A percentile compares a stretch with the other conserved stretches of the same genome.
These are phyloP conservation scores for Dicorynia guianensis DNA, from an alignment of 306 rosid species.

Conservation along the genomic window DNA sequence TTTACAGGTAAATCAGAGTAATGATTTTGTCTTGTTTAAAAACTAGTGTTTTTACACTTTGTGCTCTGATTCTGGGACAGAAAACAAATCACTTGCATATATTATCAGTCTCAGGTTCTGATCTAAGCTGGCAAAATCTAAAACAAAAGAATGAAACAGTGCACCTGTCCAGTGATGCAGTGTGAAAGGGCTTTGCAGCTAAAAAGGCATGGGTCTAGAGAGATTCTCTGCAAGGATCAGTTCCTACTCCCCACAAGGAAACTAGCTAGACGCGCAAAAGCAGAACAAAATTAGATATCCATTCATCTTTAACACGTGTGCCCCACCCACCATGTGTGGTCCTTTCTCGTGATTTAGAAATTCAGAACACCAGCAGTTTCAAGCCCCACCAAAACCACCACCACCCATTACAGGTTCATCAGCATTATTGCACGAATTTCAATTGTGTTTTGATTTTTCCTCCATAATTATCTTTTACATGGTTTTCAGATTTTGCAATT, in stretches of 20 bases:
- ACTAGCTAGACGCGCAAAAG: constrained; percentile 47
- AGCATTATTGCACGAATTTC: constrained; percentile 35
- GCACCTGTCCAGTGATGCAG: background rate
- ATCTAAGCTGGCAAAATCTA: background rate
- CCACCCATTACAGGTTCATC: constrained; percentile 44
- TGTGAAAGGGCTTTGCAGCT: constrained; percentile 51
- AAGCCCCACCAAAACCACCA: constrained; percentile 42
- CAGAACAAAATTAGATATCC: constrained; percentile 22
- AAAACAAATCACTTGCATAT: no score
- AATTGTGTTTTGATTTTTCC: constrained; percentile 31
- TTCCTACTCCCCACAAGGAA: constrained; percentile 75
- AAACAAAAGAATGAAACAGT: no score
- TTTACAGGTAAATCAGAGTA: no score
- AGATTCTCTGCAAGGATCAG: constrained; percentile 35
- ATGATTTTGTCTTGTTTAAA: background rate
- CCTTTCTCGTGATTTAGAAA: constrained; percentile 1
- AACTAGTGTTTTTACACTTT: no score
- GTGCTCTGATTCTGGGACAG: no score
- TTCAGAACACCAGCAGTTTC: constrained; percentile 11
- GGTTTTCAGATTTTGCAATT: constrained; percentile 23
- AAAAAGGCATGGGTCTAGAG: constrained; percentile 29
- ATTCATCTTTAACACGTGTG: constrained; percentile 35
- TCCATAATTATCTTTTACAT: constrained; percentile 7
- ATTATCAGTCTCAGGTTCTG: background rate
- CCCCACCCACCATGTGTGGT: constrained; percentile 10